A percentile compares a stretch with the other conserved stretches of the same genome.
These are phyloP conservation scores for Pugionium dolabratum DNA, from an alignment of 345 rosid genomes.

Conservation along the genomic window DNA sequence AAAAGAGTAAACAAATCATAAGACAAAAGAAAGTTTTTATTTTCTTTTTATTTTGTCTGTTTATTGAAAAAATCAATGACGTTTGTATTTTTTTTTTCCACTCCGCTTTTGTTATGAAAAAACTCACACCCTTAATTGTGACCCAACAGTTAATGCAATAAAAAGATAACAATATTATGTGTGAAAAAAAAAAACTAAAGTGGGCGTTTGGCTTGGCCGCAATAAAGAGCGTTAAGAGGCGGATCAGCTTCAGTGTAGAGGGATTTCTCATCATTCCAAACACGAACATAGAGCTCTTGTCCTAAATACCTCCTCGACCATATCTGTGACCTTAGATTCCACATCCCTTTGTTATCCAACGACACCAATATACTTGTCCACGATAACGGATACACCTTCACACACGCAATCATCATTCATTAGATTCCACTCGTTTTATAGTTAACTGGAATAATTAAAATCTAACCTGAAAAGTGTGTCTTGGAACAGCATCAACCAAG, in stretches of 20 bases:
- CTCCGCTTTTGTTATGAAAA: not conserved
- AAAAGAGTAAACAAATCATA: not conserved
- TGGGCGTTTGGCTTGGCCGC: constrained; percentile 46
- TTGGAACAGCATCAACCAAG: constrained; percentile 55
- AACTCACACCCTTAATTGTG: constrained; percentile 3
- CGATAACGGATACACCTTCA: constrained; percentile 65
- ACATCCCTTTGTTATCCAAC: constrained; percentile 90
- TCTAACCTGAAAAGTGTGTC: constrained; percentile 70
- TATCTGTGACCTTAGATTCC: constrained; percentile 82
- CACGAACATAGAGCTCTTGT: constrained; percentile 69
- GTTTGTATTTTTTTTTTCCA: not conserved
- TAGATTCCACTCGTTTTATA: not conserved
- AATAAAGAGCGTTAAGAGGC: constrained; percentile 45
- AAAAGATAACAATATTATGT: constrained; percentile 13
- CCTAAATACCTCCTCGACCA: constrained; percentile 74
- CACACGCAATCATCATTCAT: constrained; percentile 9
- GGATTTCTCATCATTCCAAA: constrained; percentile 58
- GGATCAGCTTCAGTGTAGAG: constrained; percentile 45
- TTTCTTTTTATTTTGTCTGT: constrained; percentile 10
- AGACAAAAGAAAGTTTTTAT: not conserved
- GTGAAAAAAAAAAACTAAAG: constrained; percentile 17
- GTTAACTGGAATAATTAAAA: not conserved
- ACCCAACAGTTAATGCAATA: constrained; percentile 17
- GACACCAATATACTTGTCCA: constrained; percentile 77
- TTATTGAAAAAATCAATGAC: constrained; percentile 27